These are phyloP conservation scores for Mercurialis annua DNA, from an alignment of 345 rosid species.

Conservation along the genomic window DNA sequence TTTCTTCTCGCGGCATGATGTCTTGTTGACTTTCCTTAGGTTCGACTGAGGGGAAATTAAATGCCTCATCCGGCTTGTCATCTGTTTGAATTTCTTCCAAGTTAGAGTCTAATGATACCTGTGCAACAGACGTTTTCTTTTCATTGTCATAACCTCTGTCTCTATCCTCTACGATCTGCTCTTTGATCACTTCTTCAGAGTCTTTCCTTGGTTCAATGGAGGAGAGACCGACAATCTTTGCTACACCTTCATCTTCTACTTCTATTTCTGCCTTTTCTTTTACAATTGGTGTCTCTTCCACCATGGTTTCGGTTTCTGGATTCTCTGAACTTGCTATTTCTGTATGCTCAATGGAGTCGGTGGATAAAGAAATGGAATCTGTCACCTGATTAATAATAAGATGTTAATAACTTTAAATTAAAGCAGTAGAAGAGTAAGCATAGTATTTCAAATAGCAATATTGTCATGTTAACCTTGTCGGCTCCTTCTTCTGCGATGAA, in stretches of 20 bases:
- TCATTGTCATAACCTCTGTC: background rate
- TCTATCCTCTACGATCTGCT: slow-evolving; percentile 19
- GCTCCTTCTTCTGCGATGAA: slow-evolving; percentile 17
- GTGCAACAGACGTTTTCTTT: slow-evolving; percentile 9
- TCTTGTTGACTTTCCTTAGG: slow-evolving; percentile 22
- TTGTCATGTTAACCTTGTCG: slow-evolving; percentile 25
- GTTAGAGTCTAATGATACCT: slow-evolving; percentile 14
- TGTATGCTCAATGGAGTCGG: slow-evolving; percentile 24
- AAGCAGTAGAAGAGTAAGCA: background rate
- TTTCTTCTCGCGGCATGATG: slow-evolving; percentile 11
- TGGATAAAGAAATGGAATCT: slow-evolving; percentile 6
- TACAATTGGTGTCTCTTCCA: slow-evolving; percentile 17
- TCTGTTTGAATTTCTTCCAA: slow-evolving; percentile 20
- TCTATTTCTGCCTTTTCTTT: slow-evolving; percentile 16
- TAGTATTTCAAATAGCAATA: background rate
- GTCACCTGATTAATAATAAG: slow-evolving; percentile 30
- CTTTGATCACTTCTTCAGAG: slow-evolving; percentile 19
- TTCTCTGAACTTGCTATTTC: slow-evolving; percentile 11
- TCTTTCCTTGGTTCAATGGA: slow-evolving; percentile 7
- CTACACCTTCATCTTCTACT: slow-evolving; percentile 15
- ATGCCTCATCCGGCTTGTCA: slow-evolving; percentile 12
- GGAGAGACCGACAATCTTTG: slow-evolving; percentile 9
- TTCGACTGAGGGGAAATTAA: slow-evolving; percentile 17
- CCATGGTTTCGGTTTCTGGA: slow-evolving; percentile 21
- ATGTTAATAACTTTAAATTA: slow-evolving; percentile 9